Conservation (phyloP, 257 asterid genomes). For the Schizonepeta tenuifolia region DNA sequence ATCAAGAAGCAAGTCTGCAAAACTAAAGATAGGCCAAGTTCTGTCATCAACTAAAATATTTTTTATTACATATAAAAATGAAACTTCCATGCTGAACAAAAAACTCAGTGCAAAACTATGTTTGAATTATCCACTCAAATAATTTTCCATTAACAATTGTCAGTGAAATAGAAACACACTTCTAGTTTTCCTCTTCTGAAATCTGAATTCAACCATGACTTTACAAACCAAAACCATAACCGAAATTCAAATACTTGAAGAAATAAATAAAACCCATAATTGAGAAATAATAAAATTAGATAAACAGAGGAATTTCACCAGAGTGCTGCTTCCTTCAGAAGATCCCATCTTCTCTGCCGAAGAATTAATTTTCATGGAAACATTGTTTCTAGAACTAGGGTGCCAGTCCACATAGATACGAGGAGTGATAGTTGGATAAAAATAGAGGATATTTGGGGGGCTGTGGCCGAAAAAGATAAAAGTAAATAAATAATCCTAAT, state of each 20-base stretch:
- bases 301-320: constrained; percentile 35
- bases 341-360: constrained; percentile 36
- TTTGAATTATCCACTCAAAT: neutral
- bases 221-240: neutral
- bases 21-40: neutral
- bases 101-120: neutral
- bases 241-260: neutral
- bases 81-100: constrained; percentile 3
- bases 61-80: neutral
- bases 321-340: constrained; percentile 39
- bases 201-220: neutral
- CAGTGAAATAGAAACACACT: neutral
- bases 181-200: neutral
- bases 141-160: neutral
- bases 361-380: neutral
- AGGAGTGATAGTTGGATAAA: constrained; percentile 36
- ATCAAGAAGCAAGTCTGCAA: constrained; percentile 18
- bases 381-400: constrained; percentile 14
- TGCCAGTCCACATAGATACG: constrained; percentile 35
- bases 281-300: neutral
- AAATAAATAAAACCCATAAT: neutral
- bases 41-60: constrained; percentile 16
- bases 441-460: constrained; percentile 38
- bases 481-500: constrained; percentile 18
- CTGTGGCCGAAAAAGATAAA: constrained; percentile 39